These are phyloP conservation scores for Solanum hybrid DNA, from an alignment of 305 asterid genomes.

Conservation along the genomic window DNA sequence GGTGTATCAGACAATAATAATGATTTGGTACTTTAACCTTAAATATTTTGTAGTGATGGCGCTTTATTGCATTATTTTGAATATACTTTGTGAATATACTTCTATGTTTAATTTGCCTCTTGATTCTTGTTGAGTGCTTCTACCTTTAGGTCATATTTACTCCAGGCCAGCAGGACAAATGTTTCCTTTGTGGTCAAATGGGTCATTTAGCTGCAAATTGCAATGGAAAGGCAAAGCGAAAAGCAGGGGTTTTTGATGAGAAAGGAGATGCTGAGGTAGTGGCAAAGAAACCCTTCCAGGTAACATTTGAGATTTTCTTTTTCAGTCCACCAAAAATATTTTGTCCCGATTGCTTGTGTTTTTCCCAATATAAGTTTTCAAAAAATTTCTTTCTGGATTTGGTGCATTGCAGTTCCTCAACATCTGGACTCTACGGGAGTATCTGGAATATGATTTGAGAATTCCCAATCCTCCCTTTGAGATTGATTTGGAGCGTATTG, in stretches of 20 bases:
- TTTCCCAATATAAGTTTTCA: background rate
- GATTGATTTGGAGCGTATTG: slow-evolving; percentile 74
- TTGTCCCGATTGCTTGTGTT: background rate
- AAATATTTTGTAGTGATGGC: background rate
- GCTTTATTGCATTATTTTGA: background rate
- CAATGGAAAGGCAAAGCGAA: slow-evolving; percentile 90
- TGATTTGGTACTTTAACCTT: background rate
- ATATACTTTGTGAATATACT: background rate
- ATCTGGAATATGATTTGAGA: slow-evolving; percentile 87
- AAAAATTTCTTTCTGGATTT: background rate
- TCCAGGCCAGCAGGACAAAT: slow-evolving; percentile 92
- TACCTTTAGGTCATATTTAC: slow-evolving; percentile 62
- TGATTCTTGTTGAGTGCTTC: slow-evolving; percentile 4
- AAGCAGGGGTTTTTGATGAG: slow-evolving; percentile 96
- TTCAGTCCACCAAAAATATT: background rate
- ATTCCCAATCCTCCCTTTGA: slow-evolving; percentile 73
- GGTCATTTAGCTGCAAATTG: slow-evolving; percentile 94
- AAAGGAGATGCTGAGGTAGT: slow-evolving; percentile 65
- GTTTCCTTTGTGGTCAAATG: slow-evolving; percentile 94
- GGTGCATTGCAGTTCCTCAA: slow-evolving; percentile 55
- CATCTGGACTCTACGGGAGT: slow-evolving; percentile 96
- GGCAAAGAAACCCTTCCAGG: slow-evolving; percentile 94
- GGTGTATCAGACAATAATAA: background rate
- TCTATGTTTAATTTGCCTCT: background rate
- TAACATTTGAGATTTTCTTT: slow-evolving; percentile 12